Percentiles rank a stretch among this genome's conserved stretches.
Evolutionary conservation across 306 rosid genomes (phyloP).

Genomic region (Begonia peltatifolia): DNA sequence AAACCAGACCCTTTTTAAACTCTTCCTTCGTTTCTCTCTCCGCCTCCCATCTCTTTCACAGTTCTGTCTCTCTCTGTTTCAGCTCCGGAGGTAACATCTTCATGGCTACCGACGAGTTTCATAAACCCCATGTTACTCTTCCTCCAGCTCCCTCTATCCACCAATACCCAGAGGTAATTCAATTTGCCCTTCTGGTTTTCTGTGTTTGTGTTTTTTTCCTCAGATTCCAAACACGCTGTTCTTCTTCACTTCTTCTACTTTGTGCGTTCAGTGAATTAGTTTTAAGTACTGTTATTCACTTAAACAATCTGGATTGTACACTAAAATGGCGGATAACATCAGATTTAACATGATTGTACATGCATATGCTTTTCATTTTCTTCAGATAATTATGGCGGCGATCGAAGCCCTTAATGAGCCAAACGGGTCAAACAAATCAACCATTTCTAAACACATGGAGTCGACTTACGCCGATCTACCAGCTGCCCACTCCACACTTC

Average conservation of each 20-base stretch:
- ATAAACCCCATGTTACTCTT: constrained; percentile 7
- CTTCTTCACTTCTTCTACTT: too few species aligned
- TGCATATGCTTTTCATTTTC: neutral
- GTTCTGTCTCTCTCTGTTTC: neutral
- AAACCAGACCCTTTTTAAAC: constrained; percentile 2
- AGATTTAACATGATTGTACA: neutral
- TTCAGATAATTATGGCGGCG: constrained; percentile 35
- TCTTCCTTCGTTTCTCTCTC: constrained; percentile 17
- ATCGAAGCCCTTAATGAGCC: constrained; percentile 26
- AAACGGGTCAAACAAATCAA: constrained; percentile 27
- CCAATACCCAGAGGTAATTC: constrained; percentile 25
- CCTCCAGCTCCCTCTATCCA: constrained; percentile 18
- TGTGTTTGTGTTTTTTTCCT: neutral
- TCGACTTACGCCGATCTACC: constrained; percentile 25
- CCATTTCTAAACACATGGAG: constrained; percentile 32
- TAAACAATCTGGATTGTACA: too few species aligned
- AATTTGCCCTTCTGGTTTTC: neutral
- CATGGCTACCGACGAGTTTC: constrained; percentile 24
- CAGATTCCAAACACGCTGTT: too few species aligned
- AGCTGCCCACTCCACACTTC: constrained; percentile 20
- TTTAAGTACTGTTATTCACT: too few species aligned
- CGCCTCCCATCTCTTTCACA: constrained; percentile 1
- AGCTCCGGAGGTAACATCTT: neutral
- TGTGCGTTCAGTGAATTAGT: too few species aligned
- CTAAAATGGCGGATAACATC: too few species aligned